phyloP scores from a whole-genome alignment of 805 yeast species.

The Jamesozyma rosinii region DNA sequence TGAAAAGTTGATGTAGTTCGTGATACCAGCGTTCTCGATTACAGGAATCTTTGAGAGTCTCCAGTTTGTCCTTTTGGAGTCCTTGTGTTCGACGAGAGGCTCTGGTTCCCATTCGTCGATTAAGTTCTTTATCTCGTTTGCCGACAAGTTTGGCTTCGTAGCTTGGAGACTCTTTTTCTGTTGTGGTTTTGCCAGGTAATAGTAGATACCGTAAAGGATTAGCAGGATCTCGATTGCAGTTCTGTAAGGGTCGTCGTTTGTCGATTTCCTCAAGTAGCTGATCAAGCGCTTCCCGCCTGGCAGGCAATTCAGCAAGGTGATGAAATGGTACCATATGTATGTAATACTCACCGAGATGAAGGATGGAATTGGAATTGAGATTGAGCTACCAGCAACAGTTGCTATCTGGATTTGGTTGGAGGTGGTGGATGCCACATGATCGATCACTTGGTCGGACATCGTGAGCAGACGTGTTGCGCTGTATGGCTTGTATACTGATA shows the following conservation, averaged over 20 bases:
- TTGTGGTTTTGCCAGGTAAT: conserved; percentile 63
- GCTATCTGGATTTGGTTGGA: background rate
- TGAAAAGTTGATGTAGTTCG: conserved; percentile 21
- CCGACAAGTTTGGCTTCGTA: conserved; percentile 52
- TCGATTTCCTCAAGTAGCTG: conserved; percentile 73
- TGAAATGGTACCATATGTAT: conserved; percentile 18
- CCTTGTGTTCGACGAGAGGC: conserved; percentile 43
- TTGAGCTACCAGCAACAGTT: background rate
- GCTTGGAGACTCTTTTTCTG: conserved; percentile 68
- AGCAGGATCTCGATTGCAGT: conserved; percentile 71
- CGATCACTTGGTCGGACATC: background rate
- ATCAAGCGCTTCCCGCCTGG: conserved; percentile 35
- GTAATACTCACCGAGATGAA: conserved; percentile 19
- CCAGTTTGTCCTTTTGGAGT: conserved; percentile 33
- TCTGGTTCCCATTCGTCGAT: conserved; percentile 90
- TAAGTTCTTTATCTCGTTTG: conserved; percentile 67
- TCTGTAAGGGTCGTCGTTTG: conserved; percentile 88
- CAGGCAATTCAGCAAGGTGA: conserved; percentile 9
- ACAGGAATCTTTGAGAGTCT: conserved; percentile 55
- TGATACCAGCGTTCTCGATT: conserved; percentile 46
- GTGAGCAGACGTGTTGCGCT: too few species aligned
- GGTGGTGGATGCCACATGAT: conserved; percentile 12
- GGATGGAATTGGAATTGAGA: conserved; percentile 24
- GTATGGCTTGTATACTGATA: too few species aligned
- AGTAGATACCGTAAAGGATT: conserved; percentile 72